Percentiles rank a stretch among this genome's conserved stretches.
Evolutionary conservation across 2,329 filamentous ascomycete species (phyloP).

Genomic region (Pseudohalonectria lignicola): DNA sequence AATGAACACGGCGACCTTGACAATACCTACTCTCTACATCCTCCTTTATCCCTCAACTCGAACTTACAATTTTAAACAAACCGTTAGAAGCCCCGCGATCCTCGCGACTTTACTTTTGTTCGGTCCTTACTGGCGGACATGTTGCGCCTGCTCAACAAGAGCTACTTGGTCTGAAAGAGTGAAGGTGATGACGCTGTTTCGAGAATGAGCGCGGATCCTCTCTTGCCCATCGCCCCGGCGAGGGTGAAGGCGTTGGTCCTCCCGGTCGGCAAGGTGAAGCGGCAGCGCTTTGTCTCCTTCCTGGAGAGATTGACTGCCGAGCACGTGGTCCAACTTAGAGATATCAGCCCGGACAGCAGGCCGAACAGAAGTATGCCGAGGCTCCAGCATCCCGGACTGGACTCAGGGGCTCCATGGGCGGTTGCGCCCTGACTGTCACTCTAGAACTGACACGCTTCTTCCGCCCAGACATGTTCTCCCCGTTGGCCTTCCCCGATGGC

Average conservation of each 20-base stretch:
- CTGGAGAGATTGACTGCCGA: constrained; percentile 67
- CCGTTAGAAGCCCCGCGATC: too few relatives aligned
- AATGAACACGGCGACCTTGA: too few relatives aligned
- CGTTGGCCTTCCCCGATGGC: constrained; percentile 75
- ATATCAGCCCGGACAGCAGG: constrained; percentile 74
- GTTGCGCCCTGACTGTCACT: background rate
- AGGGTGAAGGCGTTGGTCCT: constrained; percentile 80
- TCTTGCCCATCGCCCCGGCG: constrained; percentile 84
- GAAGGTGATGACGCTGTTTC: constrained; percentile 12
- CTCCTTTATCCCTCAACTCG: too few relatives aligned
- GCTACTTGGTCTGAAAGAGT: too few relatives aligned
- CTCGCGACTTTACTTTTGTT: too few relatives aligned
- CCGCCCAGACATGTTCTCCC: constrained; percentile 77
- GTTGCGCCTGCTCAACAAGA: too few relatives aligned
- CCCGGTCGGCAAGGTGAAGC: constrained; percentile 77
- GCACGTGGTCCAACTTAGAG: constrained; percentile 72
- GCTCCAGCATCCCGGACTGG: background rate
- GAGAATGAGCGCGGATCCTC: constrained; percentile 72
- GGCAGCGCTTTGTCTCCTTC: constrained; percentile 69
- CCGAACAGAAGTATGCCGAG: constrained; percentile 67
- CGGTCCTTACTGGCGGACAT: too few relatives aligned
- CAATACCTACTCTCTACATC: too few relatives aligned
- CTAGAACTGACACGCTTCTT: constrained; percentile 1
- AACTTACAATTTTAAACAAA: too few relatives aligned
- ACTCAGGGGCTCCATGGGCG: constrained; percentile 3